A percentile compares a stretch with the other conserved stretches of the same genome.
Evolutionary conservation across 192 early-diverging fungal species (phyloP).

Genomic region (Powellomyces hirtus): DNA sequence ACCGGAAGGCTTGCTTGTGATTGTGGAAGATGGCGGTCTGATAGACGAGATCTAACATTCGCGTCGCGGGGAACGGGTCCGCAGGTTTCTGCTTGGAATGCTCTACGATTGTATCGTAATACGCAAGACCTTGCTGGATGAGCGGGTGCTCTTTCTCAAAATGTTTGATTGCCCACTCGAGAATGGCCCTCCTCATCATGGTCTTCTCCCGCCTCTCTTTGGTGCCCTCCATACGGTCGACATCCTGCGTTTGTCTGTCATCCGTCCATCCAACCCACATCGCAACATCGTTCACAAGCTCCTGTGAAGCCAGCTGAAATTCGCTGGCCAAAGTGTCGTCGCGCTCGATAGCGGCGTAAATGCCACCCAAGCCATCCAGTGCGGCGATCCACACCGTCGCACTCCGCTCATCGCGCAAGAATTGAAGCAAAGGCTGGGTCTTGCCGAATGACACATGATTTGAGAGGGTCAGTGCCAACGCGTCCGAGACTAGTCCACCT

Average conservation of each 20-base stretch:
- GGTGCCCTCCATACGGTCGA: neutral
- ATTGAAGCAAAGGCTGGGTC: neutral
- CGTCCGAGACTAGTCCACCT: conserved; percentile 30
- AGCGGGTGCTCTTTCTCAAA: neutral
- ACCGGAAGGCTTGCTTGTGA: neutral
- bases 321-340: neutral
- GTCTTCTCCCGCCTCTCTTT: neutral
- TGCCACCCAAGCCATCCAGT: neutral
- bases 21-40: neutral
- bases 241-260: too few species aligned
- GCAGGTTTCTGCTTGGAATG: neutral
- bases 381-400: conserved; percentile 16
- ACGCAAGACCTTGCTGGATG: neutral
- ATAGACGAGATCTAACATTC: neutral
- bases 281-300: neutral
- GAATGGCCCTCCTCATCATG: neutral
- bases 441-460: neutral
- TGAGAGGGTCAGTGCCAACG: conserved; percentile 19
- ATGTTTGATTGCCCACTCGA: neutral
- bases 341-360: neutral
- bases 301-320: neutral
- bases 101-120: neutral
- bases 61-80: neutral
- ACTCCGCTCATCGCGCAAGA: conserved; percentile 1
- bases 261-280: neutral